Evolutionary conservation across 2,329 filamentous ascomycete genomes (phyloP).

Genomic region (Didymellaceae sp.): DNA sequence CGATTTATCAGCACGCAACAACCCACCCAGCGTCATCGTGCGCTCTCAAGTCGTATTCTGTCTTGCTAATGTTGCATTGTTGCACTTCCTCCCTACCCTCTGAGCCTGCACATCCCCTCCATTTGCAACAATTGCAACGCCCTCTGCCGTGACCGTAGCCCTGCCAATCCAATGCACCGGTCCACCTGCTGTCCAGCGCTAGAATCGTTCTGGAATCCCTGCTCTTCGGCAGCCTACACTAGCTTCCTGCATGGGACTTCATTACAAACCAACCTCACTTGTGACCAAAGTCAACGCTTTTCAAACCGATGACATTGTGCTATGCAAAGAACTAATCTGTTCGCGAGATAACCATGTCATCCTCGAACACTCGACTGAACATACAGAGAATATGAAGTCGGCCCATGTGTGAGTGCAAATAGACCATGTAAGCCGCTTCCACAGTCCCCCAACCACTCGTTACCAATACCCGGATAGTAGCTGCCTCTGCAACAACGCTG

Average conservation of each 20-base stretch:
- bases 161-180: slow-evolving; percentile 5
- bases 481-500: not conserved
- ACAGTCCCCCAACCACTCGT: not conserved
- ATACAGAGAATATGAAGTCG: not conserved
- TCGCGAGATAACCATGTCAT: not conserved
- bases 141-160: not conserved
- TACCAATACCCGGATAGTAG: slow-evolving; percentile 7
- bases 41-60: slow-evolving; percentile 1
- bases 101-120: not conserved
- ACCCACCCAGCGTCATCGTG: slow-evolving; percentile 25
- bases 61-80: slow-evolving; percentile 4
- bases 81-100: not conserved
- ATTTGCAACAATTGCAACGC: not conserved
- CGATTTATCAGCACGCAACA: slow-evolving; percentile 41
- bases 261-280: slow-evolving; percentile 2
- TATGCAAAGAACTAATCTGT: not conserved
- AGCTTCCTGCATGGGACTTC: not conserved
- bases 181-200: slow-evolving; percentile 7
- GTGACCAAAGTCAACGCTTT: not conserved
- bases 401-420: not conserved
- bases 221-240: slow-evolving; percentile 9
- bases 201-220: slow-evolving; percentile 19
- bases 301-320: slow-evolving; percentile 5
- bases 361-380: not conserved
- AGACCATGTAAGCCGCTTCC: not conserved